Conservation (phyloP, 2,329 filamentous ascomycete genomes). For the Botrytis pseudocinerea region DNA sequence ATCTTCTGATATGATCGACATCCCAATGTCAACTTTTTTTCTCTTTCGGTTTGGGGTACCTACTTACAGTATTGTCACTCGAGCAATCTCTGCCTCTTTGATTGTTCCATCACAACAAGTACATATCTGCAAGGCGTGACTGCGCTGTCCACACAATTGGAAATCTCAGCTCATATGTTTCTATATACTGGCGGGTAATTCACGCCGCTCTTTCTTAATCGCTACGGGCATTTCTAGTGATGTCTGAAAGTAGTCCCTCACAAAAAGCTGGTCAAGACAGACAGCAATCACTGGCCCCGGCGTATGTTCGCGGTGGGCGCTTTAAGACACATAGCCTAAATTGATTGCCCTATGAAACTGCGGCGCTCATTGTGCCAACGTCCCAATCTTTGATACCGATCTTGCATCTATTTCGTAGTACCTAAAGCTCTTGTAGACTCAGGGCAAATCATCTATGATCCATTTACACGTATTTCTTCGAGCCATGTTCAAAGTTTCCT, state of each 20-base stretch:
- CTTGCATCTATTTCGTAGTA: neutral
- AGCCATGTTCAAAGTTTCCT: constrained; percentile 55
- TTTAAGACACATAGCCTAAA: constrained; percentile 43
- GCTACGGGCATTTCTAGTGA: neutral
- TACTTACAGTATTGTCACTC: constrained; percentile 46
- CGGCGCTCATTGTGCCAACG: constrained; percentile 43
- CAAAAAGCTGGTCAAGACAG: neutral
- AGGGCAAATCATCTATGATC: constrained; percentile 62
- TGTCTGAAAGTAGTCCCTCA: neutral
- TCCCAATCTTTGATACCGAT: neutral
- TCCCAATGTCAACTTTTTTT: constrained; percentile 41
- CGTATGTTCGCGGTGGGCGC: constrained; percentile 34
- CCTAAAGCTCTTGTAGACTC: constrained; percentile 13
- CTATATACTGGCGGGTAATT: neutral
- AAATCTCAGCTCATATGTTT: neutral
- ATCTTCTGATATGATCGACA: constrained; percentile 40
- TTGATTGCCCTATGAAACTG: constrained; percentile 51
- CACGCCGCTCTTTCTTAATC: neutral
- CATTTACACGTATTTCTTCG: constrained; percentile 62
- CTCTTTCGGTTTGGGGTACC: constrained; percentile 40
- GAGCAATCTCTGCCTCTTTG: constrained; percentile 40
- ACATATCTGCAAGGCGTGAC: constrained; percentile 30
- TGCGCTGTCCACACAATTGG: neutral
- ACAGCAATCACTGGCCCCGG: neutral
- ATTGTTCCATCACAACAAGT: constrained; percentile 33